Evolutionary conservation across 2,329 filamentous ascomycete species (phyloP), one percentile per base, ranked within the genome.

Genomic region (Fusarium sp.): DNA sequence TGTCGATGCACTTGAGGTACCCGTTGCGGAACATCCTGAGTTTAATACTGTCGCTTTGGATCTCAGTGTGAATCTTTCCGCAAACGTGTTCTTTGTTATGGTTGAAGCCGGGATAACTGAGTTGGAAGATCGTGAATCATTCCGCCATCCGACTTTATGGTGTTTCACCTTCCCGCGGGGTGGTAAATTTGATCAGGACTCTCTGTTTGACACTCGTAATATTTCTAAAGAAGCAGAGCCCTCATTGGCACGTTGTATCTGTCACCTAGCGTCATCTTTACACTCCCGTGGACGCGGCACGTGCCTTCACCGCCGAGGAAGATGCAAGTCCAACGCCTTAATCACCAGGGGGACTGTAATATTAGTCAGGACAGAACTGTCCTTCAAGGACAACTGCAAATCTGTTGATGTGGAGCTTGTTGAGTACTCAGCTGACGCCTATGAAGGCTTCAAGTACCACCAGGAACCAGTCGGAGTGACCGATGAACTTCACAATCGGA

Each of bases 1-100:
- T 94, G 87, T 99, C 96, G 83, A 98, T 92, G 83, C 94, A 94
- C 83, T 98, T 98, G 74, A 99, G 92, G 82, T 98, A 98, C 91
- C 94, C 96, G 27, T 33, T n/a, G 38, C 16, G 9, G 12, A 33
- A 33, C 0, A 33, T 31, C 9, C 29, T 11, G 11, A 12, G 31
- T 33, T 12, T 12, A 33, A 33, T 14, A 33, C 31, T 11, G 10
- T 11, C 11, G 4, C 31, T 11, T 33, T 33, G 10, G 11, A 33
- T 12, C 4, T 2, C 5, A 33, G 31, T 12, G 31, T 33, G 10
- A 33, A 33, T 33, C 11, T 12, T 33, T 11, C 31, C 31, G 5
- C 11, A 24, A 24, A 24, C 5, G 5, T 24, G 24, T 24, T 24
- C 24, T 24, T 24, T 24, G 24, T 24, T 24, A 24, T 24, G 24